Conservation (phyloP, 2,329 filamentous ascomycete species). For the Calonectria pseudoturangicola region DNA sequence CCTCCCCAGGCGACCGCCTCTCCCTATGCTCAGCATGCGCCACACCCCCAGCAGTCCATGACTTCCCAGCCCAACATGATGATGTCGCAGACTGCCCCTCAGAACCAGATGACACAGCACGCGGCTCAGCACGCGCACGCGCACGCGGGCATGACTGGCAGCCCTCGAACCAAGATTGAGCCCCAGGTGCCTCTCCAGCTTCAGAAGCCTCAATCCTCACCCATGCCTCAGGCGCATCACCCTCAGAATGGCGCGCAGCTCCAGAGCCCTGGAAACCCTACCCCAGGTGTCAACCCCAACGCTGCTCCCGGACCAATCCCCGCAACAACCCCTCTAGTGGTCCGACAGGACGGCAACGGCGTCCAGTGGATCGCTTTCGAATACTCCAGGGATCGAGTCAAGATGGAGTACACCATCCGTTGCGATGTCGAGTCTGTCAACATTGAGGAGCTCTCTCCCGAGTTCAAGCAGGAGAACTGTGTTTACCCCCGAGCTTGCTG, state of each 20-base stretch:
- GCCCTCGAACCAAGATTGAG: constrained; percentile 79
- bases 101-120: constrained; percentile 76
- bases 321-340: constrained; percentile 94
- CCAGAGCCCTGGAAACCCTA: constrained; percentile 61
- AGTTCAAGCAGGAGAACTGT: constrained; percentile 99
- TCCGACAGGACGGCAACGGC: constrained; percentile 95
- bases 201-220: constrained; percentile 71
- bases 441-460: constrained; percentile 86
- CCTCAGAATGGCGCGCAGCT: constrained; percentile 62
- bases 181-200: constrained; percentile 77
- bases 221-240: constrained; percentile 63
- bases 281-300: constrained; percentile 83
- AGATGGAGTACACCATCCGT: constrained; percentile 99
- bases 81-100: constrained; percentile 76
- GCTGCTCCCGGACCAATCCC: constrained; percentile 97
- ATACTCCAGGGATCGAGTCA: constrained; percentile 96
- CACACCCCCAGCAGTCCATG: constrained; percentile 72
- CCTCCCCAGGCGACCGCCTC: constrained; percentile 76
- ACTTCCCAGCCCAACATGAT: constrained; percentile 79
- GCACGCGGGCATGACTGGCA: constrained; percentile 74
- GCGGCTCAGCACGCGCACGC: constrained; percentile 72
- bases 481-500: constrained; percentile 97
- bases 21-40: constrained; percentile 76
- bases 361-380: constrained; percentile 99
- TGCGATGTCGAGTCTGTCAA: constrained; percentile 98